Evolutionary conservation across 768 basidiomycete species (phyloP), one percentile per base, ranked within the genome.

Genomic region (Lactarius tabidus): DNA sequence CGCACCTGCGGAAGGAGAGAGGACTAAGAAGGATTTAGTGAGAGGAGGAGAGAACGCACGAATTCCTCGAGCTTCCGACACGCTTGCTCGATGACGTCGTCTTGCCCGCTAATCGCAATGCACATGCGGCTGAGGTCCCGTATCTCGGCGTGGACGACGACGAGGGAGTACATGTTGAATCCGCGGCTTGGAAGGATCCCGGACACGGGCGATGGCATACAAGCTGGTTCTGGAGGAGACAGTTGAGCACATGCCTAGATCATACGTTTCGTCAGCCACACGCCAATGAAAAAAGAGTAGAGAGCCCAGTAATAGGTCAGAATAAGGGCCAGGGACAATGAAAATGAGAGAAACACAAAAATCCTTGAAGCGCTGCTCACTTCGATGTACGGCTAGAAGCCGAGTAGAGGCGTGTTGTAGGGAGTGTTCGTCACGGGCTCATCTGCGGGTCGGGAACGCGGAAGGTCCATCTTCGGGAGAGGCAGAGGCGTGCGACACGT

Each of bases 341-440:
- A 33, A 17, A 53, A 7, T 3, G 14, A 20, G 33, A 29, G 5
- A 14, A 56, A 45, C n/a, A n/a, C n/a, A 59, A 20, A 28, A 26
- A 12, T 18, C 53, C 67, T 15, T 28, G 33, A 8, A 33, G 33
- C 3, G 4, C 33, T 33, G 79, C 84, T 67, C 70, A 93, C 93
- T 90, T 92, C n/a, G 83, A 95, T 95, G 78, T 87, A 96, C 1
- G 94, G 94, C 72, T 95, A 91, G 55, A 91, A 75, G 72, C 89
- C 94, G 5, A 93, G 92, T 31, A 93, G 91, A 9, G 93, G 93
- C 2, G 94, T 95, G 73, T 98, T 97, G 79, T 97, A 98, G 17
- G 98, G 79, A n/a, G n/a, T n/a, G n/a, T 98, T 98, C 36, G 94
- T 95, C 39, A 98, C 96, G 33, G 96, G 94, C 77, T 98, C 94